Base-by-base conservation (phyloP, 257 asterid genomes). In the Euphrasia confusa region DNA sequence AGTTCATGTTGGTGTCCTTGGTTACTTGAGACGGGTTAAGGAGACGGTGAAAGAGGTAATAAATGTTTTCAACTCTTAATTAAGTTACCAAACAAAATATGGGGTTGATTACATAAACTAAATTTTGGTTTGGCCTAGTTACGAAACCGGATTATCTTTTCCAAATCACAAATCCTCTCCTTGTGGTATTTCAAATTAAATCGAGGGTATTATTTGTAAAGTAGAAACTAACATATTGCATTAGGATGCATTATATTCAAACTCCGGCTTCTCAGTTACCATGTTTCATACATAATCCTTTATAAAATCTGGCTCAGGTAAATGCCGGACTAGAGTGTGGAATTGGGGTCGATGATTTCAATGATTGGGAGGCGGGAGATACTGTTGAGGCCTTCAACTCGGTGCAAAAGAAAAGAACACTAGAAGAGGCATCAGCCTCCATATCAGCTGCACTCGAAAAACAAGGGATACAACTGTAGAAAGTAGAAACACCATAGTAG, bases 41-140 rank as follows among this genome's bases (percentile, higher is more conserved):
- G 99, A 94, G 83, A 59, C 75, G 50, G 96, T 94, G 73, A 94
- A 94, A 75, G 99, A 94, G 97, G 99, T 90, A 73, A 64, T 90
- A 73, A 64, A 7, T 61, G 48, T n/a, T 32, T 55, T 37, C 56
- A 14, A 64, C 45, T 65, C 57, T 47, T n/a, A 45, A 17, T 53
- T 18, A 5, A 35, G 40, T 35, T 35, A 35, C 10, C 40, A 7
- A 7, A 8, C 10, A 37, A 37, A 37, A 37, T 7, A 21, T 21
- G 24, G 24, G 42, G 42, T 7, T 37, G 42, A 37, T 37, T 37
- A 37, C 42, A 9, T 7, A 8, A 37, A 5, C 42, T 37, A 37
- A 11, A 8, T 2, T 8, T 53, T 17, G 12, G 32, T 21, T 45
- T 45, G 15, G 50, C n/a, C 50, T 10, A 2, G 13, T 13, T 44